Evolutionary conservation across 345 rosid genomes (phyloP).

Genomic region (Noccaea caerulescens): DNA sequence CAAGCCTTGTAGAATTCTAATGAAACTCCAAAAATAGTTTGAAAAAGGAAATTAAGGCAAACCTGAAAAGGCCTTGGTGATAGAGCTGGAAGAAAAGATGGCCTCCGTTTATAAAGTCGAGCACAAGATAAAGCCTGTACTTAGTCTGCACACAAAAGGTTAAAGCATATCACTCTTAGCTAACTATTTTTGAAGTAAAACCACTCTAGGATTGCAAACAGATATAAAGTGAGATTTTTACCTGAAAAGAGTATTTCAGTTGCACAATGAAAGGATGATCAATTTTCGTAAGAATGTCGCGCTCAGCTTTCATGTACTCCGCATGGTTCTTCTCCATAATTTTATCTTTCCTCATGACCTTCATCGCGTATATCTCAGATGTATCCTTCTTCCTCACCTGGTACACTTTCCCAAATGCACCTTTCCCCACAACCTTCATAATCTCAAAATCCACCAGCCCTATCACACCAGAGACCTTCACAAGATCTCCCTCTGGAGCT

Average conservation of each 20-base stretch:
- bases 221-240: conserved; percentile 31
- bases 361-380: conserved; percentile 90
- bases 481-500: conserved; percentile 33
- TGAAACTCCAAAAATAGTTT: neutral
- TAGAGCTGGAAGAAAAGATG: conserved; percentile 97
- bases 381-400: conserved; percentile 89
- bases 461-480: conserved; percentile 43
- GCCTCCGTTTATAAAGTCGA: conserved; percentile 95
- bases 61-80: conserved; percentile 96
- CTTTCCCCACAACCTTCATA: conserved; percentile 92
- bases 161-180: conserved; percentile 1
- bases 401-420: conserved; percentile 94
- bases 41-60: neutral
- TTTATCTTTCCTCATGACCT: conserved; percentile 96
- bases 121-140: conserved; percentile 81
- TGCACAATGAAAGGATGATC: conserved; percentile 95
- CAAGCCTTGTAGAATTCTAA: conserved; percentile 20
- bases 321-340: conserved; percentile 92
- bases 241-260: conserved; percentile 91
- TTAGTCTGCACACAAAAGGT: conserved; percentile 66
- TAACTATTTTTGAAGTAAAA: neutral
- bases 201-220: neutral
- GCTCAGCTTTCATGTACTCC: conserved; percentile 95
- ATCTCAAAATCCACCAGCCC: conserved; percentile 88
- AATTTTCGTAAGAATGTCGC: conserved; percentile 77